Evolutionary conservation across 192 early-diverging fungal species (phyloP).

Genomic region (Rhizophagus sp.): DNA sequence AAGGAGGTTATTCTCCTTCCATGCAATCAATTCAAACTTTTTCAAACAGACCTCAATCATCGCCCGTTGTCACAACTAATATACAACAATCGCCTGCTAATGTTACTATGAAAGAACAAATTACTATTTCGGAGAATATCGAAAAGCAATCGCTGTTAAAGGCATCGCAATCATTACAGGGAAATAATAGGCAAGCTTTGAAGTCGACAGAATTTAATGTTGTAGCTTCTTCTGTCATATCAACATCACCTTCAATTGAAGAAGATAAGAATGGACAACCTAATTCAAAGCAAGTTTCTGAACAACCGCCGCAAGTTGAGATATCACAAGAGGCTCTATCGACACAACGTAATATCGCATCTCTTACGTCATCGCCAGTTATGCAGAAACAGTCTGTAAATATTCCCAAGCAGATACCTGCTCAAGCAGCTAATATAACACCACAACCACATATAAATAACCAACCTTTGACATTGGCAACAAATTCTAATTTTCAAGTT

Average conservation of each 20-base stretch:
- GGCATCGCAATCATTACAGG: not conserved
- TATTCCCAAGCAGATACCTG: not conserved
- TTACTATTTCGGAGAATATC: not conserved
- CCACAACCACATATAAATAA: not conserved
- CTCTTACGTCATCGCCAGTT: constrained; percentile 1
- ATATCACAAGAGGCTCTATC: constrained; percentile 24
- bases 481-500: not conserved
- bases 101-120: not conserved
- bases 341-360: not conserved
- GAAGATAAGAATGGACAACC: not conserved
- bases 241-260: constrained; percentile 25
- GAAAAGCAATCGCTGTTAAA: not conserved
- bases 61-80: constrained; percentile 33
- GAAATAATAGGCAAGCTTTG: not conserved
- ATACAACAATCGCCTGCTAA: not conserved
- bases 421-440: not conserved
- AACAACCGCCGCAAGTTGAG: constrained; percentile 14
- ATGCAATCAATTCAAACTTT: not conserved
- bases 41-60: not conserved
- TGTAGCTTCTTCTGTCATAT: constrained; percentile 4
- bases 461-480: not conserved
- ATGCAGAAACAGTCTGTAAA: not conserved
- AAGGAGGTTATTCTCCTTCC: not conserved
- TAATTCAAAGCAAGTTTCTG: not conserved
- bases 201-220: constrained; percentile 15